Base-by-base conservation (phyloP, 257 asterid genomes). In the Rubia yunnanensis region DNA sequence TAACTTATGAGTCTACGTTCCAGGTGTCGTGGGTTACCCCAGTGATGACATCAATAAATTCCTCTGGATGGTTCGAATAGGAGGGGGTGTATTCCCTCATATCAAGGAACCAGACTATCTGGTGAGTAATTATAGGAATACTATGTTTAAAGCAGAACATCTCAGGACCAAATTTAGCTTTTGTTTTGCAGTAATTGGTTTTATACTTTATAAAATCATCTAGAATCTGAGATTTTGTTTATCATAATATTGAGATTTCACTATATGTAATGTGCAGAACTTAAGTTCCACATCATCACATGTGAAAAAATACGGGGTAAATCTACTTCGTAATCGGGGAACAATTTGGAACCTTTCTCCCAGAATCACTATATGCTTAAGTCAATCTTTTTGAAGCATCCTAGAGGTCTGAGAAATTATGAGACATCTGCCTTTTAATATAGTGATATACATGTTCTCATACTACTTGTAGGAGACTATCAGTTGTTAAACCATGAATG, bases 61-160 rank as follows among this genome's bases (percentile, higher is more conserved):
- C 84, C 76, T 94, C 32, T 94, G 99, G 99, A 94, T 94, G 98
- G 99, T 94, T 73, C 86, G 99, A 72, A 94, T 94, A 15, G 99
- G 99, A 58, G 99, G 99, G 35, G 99, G 99, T 23, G 99, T 82
- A 39, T 94, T 86, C 77, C 99, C 99, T 78, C 99, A 94, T 77
- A 94, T 94, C 65, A 94, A 90, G 83, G 99, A 94, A 73, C 94
- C 98, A 70, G 98, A 94, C 80, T 94, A 94, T 84, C 82, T 94
- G 95, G 99, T 86, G 60, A 71, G 96, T 73, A 55, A 53, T 63
- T 67, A 26, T 28, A 14, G 30, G 9, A 60, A 23, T 59, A 55
- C 56, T 63, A 34, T 38, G 63, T 23, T 35, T 46, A 28, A 52
- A 28, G 63, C 30, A 31, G 34, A 59, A 36, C 10, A 6, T 31